A percentile compares a stretch with the other conserved stretches of the same genome.
phyloP scores from a whole-genome alignment of 306 rosid species.

The cucumber (Cucumis sativus) region DNA sequence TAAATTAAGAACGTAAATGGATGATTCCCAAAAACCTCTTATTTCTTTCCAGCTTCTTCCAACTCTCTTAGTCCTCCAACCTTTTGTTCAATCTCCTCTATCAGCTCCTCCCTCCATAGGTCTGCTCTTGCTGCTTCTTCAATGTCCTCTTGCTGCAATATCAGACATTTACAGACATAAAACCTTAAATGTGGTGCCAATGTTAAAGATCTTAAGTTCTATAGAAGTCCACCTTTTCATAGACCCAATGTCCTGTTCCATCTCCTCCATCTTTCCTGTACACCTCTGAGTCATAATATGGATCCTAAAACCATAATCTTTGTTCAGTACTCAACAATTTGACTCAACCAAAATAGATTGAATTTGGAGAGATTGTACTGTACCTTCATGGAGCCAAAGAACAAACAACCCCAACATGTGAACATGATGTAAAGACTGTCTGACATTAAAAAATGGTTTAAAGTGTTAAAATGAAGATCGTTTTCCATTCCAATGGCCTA shows the following conservation, averaged over 20 bases:
- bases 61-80: conserved; percentile 69
- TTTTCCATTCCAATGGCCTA: neutral
- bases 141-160: conserved; percentile 61
- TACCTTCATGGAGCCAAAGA: conserved; percentile 92
- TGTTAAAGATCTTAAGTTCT: neutral
- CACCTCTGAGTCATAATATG: conserved; percentile 65
- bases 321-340: neutral
- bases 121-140: conserved; percentile 75
- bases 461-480: neutral
- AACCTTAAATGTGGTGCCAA: neutral
- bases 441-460: neutral
- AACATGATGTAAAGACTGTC: conserved; percentile 49
- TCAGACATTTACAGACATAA: neutral
- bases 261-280: conserved; percentile 87
- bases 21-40: conserved; percentile 13
- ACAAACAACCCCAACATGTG: conserved; percentile 83
- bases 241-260: conserved; percentile 82
- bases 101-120: conserved; percentile 68
- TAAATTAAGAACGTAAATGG: neutral
- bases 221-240: conserved; percentile 54
- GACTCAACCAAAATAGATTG: neutral
- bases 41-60: conserved; percentile 63
- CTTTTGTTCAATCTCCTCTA: conserved; percentile 81
- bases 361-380: conserved; percentile 11
- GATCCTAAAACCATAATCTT: conserved; percentile 44